Evolutionary conservation across 78 protist species (phyloP).

Genomic region (Cavenderia fasciculata): DNA sequence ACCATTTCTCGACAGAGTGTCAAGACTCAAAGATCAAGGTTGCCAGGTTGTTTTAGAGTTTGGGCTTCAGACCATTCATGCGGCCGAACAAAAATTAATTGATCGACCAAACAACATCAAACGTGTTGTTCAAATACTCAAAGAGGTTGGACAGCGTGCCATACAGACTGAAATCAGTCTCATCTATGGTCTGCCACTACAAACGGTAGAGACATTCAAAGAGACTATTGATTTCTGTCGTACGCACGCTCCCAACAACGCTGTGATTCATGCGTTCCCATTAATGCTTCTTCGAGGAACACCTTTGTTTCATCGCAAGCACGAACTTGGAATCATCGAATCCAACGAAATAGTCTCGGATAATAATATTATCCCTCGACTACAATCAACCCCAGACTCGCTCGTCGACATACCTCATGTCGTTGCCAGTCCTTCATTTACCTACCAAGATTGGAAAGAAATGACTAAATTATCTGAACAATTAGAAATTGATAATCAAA

Average conservation of each 20-base stretch:
- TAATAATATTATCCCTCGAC: too few species aligned
- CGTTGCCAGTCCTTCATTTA: background rate
- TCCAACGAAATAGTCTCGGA: background rate
- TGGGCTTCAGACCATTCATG: constrained; percentile 13
- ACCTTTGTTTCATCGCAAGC: background rate
- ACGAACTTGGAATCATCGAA: background rate
- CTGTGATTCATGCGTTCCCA: background rate
- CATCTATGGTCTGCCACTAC: constrained; percentile 10
- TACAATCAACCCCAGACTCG: too few species aligned
- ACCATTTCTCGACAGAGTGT: background rate
- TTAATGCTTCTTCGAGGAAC: constrained; percentile 19
- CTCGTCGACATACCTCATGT: background rate
- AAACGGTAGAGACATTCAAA: background rate
- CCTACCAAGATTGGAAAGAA: background rate
- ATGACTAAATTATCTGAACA: background rate
- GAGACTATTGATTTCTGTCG: background rate
- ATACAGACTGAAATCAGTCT: background rate
- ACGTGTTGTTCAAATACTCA: background rate
- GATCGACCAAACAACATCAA: constrained; percentile 1
- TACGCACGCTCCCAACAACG: too few species aligned
- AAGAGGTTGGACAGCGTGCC: background rate
- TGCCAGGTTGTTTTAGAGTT: constrained; percentile 5
- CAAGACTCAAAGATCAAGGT: background rate
- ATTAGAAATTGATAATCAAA: background rate
- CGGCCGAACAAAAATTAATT: background rate